A percentile compares a stretch with the other conserved stretches of the same genome.
Evolutionary conservation across 345 rosid genomes (phyloP).

Genomic region (Xanthoceras sorbifolium): DNA sequence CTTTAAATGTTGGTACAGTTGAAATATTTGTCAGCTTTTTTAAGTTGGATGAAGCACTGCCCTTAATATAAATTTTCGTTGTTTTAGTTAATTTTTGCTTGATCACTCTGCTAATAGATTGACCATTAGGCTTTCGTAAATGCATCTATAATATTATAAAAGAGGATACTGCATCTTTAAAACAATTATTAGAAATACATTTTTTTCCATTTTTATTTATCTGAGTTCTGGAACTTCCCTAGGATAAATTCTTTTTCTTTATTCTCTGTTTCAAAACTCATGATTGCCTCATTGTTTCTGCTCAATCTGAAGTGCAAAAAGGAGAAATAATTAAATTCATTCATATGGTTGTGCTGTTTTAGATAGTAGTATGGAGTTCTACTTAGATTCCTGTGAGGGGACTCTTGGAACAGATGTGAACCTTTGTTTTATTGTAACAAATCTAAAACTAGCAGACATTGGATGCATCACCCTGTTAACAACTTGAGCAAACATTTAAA

Average conservation of each 20-base stretch:
- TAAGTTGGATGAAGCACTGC: background rate
- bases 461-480: background rate
- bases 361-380: background rate
- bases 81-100: background rate
- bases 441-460: background rate
- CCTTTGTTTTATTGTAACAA: background rate
- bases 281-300: background rate
- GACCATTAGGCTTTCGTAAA: background rate
- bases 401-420: conserved; percentile 2
- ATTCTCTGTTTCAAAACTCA: background rate
- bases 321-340: background rate
- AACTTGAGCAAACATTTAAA: background rate
- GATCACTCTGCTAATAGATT: background rate
- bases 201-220: background rate
- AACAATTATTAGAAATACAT: background rate
- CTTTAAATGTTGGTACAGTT: background rate
- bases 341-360: background rate
- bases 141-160: background rate
- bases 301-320: background rate
- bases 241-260: background rate
- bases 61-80: background rate
- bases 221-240: background rate
- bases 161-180: background rate
- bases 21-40: background rate
- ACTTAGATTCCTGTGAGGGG: background rate